Evolutionary conservation across 2,329 filamentous ascomycete species (phyloP).

Genomic region (Aspergillus sp.): DNA sequence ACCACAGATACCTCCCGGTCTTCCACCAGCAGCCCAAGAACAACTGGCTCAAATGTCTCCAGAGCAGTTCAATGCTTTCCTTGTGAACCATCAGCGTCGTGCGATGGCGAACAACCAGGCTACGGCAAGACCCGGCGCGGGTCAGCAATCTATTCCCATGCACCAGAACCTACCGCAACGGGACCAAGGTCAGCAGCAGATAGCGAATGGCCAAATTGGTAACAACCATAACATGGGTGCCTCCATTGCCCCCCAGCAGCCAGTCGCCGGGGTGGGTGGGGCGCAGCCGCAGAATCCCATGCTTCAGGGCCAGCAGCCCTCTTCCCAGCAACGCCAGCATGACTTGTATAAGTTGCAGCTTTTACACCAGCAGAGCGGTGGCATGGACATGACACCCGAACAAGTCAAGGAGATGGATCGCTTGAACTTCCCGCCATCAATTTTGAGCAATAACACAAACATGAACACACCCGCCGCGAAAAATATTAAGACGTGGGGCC

Average conservation of each 20-base stretch:
- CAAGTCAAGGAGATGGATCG: constrained; percentile 37
- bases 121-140: constrained; percentile 21
- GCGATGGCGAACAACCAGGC: constrained; percentile 21
- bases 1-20: constrained; percentile 22
- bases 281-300: constrained; percentile 22
- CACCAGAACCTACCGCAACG: constrained; percentile 22
- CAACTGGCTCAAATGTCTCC: constrained; percentile 26
- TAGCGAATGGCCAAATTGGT: constrained; percentile 23
- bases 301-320: constrained; percentile 22
- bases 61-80: constrained; percentile 24
- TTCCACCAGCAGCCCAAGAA: constrained; percentile 27
- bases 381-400: constrained; percentile 30
- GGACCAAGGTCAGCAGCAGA: constrained; percentile 21
- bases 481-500: constrained; percentile 46
- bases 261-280: constrained; percentile 21
- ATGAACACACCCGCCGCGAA: constrained; percentile 35
- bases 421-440: constrained; percentile 26
- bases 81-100: constrained; percentile 27
- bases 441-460: constrained; percentile 25
- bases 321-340: constrained; percentile 22
- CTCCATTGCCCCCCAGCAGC: constrained; percentile 26
- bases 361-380: constrained; percentile 23
- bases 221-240: constrained; percentile 26
- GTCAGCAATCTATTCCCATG: constrained; percentile 21
- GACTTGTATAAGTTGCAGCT: constrained; percentile 23